Conservation (phyloP, 1,284 basidiomycete genomes). For the Agaricales sp. region DNA sequence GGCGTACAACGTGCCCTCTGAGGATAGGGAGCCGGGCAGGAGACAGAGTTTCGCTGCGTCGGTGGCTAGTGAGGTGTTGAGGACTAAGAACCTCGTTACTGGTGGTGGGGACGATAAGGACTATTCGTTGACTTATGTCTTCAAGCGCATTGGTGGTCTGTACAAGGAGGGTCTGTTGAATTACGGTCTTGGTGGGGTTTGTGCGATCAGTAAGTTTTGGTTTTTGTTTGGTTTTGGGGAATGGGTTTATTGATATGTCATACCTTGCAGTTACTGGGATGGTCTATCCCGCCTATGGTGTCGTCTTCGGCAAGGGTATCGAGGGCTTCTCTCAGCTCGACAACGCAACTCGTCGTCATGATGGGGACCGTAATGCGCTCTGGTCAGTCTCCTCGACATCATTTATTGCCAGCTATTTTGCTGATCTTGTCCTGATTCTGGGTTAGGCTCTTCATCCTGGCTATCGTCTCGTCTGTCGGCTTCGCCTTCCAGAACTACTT, state of each 20-base stretch:
- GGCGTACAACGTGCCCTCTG: slow-evolving; percentile 50
- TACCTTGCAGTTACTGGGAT: slow-evolving; percentile 45
- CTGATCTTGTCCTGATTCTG: too few relatives aligned
- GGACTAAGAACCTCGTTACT: slow-evolving; percentile 30
- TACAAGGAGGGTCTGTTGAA: slow-evolving; percentile 47
- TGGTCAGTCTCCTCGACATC: slow-evolving; percentile 30
- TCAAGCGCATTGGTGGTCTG: slow-evolving; percentile 62
- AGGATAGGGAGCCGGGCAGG: slow-evolving; percentile 9
- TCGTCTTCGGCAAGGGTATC: slow-evolving; percentile 69
- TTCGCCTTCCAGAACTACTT: slow-evolving; percentile 61
- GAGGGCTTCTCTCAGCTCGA: slow-evolving; percentile 44
- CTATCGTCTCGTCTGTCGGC: slow-evolving; percentile 54
- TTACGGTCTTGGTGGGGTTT: slow-evolving; percentile 46
- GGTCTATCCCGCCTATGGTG: slow-evolving; percentile 81
- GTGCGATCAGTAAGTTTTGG: slow-evolving; percentile 36
- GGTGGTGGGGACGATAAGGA: slow-evolving; percentile 31
- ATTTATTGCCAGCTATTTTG: not conserved
- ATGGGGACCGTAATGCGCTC: slow-evolving; percentile 60
- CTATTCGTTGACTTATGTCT: slow-evolving; percentile 46
- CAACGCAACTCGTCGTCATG: slow-evolving; percentile 30
- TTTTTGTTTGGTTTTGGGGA: not conserved
- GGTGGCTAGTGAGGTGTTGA: slow-evolving; percentile 60
- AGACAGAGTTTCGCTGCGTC: slow-evolving; percentile 60
- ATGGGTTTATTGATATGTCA: slow-evolving; percentile 3
- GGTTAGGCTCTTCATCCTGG: slow-evolving; percentile 77